phyloP scores from a whole-genome alignment of 1,139 yeast species.

The Geotrichum candidum region DNA sequence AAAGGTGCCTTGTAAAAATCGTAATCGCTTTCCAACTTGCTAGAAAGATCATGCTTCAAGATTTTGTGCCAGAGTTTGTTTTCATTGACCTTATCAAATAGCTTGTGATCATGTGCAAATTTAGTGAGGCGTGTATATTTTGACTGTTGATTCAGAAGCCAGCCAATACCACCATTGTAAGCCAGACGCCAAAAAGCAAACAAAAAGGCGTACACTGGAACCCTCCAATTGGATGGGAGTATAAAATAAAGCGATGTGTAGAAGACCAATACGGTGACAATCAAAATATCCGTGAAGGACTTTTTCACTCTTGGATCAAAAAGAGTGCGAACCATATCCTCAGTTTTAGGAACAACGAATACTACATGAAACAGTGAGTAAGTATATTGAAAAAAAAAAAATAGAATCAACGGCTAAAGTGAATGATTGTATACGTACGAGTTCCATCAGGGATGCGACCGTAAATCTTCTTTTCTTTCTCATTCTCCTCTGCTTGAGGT shows the following conservation, averaged over 20 bases:
- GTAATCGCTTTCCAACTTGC: conserved; percentile 56
- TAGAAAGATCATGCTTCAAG: conserved; percentile 45
- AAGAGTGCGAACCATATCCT: conserved; percentile 78
- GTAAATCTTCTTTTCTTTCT: conserved; percentile 5
- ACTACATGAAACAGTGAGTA: conserved; percentile 15
- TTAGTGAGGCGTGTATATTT: conserved; percentile 50
- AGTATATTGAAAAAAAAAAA: background rate
- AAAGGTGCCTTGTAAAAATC: conserved; percentile 51
- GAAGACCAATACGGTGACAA: conserved; percentile 47
- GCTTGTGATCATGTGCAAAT: conserved; percentile 45
- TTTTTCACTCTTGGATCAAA: conserved; percentile 73
- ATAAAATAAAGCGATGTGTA: conserved; percentile 47
- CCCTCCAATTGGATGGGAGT: conserved; percentile 36
- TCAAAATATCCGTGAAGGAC: conserved; percentile 58
- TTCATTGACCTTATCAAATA: conserved; percentile 40
- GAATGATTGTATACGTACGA: background rate
- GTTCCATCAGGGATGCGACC: conserved; percentile 20
- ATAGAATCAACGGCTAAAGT: background rate
- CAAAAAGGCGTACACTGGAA: conserved; percentile 45
- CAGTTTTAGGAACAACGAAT: conserved; percentile 71
- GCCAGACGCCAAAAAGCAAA: conserved; percentile 73
- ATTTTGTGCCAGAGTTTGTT: conserved; percentile 40
- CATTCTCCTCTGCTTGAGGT: conserved; percentile 1
- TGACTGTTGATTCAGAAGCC: conserved; percentile 62
- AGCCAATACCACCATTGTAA: conserved; percentile 78